These are phyloP conservation scores for Bolboschoenoplectus hybrid DNA, from an alignment of 202 grass and related monocot species.

Conservation along the genomic window DNA sequence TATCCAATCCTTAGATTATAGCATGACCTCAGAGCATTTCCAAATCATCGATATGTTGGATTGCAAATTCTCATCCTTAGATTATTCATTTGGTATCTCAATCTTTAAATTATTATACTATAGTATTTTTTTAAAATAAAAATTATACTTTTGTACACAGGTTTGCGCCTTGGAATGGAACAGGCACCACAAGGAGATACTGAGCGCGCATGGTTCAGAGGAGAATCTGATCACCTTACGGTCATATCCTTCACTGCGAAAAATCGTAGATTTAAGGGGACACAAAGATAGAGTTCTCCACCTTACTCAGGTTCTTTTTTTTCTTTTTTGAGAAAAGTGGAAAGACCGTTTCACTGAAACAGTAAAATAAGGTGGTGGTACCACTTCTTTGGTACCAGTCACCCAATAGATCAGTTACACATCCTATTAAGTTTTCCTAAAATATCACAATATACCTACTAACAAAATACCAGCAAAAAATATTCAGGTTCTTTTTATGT, in stretches of 20 bases:
- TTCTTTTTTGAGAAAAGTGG: too few relatives aligned
- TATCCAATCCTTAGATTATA: too few relatives aligned
- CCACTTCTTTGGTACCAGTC: too few relatives aligned
- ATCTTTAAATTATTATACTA: background rate
- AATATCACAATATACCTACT: too few relatives aligned
- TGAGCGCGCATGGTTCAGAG: constrained; percentile 46
- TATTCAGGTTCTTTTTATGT: constrained; percentile 38
- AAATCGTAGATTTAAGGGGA: constrained; percentile 44
- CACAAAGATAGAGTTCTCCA: constrained; percentile 47
- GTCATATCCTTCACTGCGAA: constrained; percentile 49
- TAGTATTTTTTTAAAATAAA: background rate
- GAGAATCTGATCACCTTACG: constrained; percentile 43
- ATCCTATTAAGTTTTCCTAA: too few relatives aligned
- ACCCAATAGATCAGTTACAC: too few relatives aligned
- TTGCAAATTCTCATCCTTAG: background rate
- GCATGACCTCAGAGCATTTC: background rate
- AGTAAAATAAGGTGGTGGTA: too few relatives aligned
- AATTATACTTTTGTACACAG: constrained; percentile 16
- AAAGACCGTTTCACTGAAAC: too few relatives aligned
- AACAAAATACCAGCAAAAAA: too few relatives aligned
- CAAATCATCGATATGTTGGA: background rate
- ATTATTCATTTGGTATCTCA: background rate
- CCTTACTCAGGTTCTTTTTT: constrained; percentile 41
- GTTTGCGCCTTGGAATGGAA: constrained; percentile 54
- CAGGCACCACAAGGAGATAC: constrained; percentile 49